Evolutionary conservation across 1,284 basidiomycete genomes (phyloP).

Genomic region (Coriolopsis trogii): DNA sequence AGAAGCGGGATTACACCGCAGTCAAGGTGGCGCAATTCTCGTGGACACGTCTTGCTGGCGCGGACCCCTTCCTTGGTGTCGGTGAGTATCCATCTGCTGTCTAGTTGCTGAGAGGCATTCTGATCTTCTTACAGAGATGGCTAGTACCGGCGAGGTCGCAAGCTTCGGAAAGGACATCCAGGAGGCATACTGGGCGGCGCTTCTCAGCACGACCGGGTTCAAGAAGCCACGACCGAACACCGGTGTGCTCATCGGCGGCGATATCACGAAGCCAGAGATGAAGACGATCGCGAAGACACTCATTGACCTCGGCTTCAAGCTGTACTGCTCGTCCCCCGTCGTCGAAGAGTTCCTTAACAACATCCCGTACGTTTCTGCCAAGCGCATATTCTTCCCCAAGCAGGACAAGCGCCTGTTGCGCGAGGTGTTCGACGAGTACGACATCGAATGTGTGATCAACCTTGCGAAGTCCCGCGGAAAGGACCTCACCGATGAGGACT

Average conservation of each 20-base stretch:
- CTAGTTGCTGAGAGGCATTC: constrained; percentile 1
- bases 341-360: constrained; percentile 88
- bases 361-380: constrained; percentile 78
- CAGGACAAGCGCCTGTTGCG: constrained; percentile 96
- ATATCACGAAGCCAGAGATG: constrained; percentile 84
- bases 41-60: constrained; percentile 93
- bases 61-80: constrained; percentile 96
- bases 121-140: constrained; percentile 78
- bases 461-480: constrained; percentile 83
- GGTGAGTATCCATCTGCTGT: constrained; percentile 50
- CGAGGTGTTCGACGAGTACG: constrained; percentile 92
- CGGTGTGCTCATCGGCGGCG: constrained; percentile 89
- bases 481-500: constrained; percentile 90
- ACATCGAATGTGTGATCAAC: constrained; percentile 96
- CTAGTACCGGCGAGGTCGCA: constrained; percentile 98
- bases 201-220: constrained; percentile 91
- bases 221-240: constrained; percentile 81
- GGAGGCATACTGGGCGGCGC: constrained; percentile 96
- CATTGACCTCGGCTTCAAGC: constrained; percentile 85
- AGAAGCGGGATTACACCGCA: constrained; percentile 90
- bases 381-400: constrained; percentile 95
- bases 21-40: constrained; percentile 99
- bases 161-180: constrained; percentile 93
- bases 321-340: constrained; percentile 82
- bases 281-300: constrained; percentile 76